A percentile compares a stretch with the other conserved stretches of the same genome.
Conservation (phyloP, 2,329 filamentous ascomycete genomes). For the Fusarium sp. region DNA sequence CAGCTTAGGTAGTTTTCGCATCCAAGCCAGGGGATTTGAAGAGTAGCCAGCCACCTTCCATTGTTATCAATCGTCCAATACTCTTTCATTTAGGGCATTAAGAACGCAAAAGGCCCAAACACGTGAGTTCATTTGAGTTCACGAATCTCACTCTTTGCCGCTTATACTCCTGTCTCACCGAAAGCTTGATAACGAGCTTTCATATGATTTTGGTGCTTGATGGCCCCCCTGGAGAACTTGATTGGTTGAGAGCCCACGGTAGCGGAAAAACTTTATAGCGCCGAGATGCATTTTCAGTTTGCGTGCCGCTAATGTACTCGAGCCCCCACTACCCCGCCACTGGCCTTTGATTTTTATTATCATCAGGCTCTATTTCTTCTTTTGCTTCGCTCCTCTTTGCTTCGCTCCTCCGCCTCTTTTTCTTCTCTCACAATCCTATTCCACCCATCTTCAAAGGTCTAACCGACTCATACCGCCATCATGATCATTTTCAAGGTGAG, state of each 20-base stretch:
- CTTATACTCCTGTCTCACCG: neutral
- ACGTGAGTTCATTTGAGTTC: neutral
- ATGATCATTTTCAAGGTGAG: conserved; percentile 81
- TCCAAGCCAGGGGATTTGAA: neutral
- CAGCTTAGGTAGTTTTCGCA: conserved; percentile 11
- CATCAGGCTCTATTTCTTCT: conserved; percentile 40
- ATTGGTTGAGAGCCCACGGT: conserved; percentile 5
- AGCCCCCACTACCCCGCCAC: conserved; percentile 44
- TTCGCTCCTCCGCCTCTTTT: conserved; percentile 35
- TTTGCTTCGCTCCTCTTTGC: conserved; percentile 36
- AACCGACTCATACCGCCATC: conserved; percentile 59
- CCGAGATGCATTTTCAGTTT: conserved; percentile 15
- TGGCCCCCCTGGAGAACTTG: neutral
- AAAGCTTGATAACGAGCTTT: neutral
- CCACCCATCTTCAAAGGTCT: conserved; percentile 24
- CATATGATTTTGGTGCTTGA: conserved; percentile 3
- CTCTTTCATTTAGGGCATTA: neutral
- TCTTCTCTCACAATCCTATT: conserved; percentile 25
- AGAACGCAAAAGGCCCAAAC: neutral
- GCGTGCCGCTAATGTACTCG: conserved; percentile 29
- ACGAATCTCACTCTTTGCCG: neutral
- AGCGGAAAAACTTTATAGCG: conserved; percentile 29
- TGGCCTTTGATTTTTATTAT: conserved; percentile 46
- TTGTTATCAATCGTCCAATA: neutral
- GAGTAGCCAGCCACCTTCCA: neutral